Base-by-base conservation (phyloP, 208 protist genomes). In the Angomonas ambiguus region DNA sequence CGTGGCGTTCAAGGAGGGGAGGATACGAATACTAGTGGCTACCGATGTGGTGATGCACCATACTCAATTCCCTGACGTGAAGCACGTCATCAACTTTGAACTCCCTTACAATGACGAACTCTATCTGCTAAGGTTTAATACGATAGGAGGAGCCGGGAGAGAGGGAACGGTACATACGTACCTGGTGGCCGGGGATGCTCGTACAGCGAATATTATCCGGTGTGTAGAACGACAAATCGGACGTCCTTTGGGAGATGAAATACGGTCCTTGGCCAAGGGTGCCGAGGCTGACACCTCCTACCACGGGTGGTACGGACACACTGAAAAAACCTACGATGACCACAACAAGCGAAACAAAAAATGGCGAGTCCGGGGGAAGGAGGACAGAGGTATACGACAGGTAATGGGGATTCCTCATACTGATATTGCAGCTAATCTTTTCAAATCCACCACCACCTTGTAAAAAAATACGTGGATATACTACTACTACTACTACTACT, bases 51-150 rank as follows among this genome's bases (percentile, higher is more conserved):
- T 88, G n/a, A 84, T 86, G 28, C 85, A 94, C 45, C 94, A 92
- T 1, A 76, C 99, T 0, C 97, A 99, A 68, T 94, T 98, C 51
- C 88, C 93, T 6, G 83, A 96, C 38, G 85, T 99, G 13, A 65
- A 74, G 57, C 93, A 98, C 71, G 96, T 99, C 31, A 90, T 99
- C 16, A 97, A 99, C 73, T 99, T 96, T 71, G 96, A 98, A 70
- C 76, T 99, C 24, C 97, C 98, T 16, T 71, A 65, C 8, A 78
- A 86, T 71, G 94, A 99, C 33, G 96, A 99, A 30, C 88, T 97
- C 35, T 99, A 99, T 77, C 88, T 98, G 31, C 98, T 99, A 65
- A 86, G 98, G 51, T 98, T 99, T 71, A 96, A 98, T 69, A 84
- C 97, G 63, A 99, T 98, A 4, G 98, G 98, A 24, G 83, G 97